Evolutionary conservation across 345 rosid species (phyloP).

Genomic region (Geranium rotundifolium): DNA sequence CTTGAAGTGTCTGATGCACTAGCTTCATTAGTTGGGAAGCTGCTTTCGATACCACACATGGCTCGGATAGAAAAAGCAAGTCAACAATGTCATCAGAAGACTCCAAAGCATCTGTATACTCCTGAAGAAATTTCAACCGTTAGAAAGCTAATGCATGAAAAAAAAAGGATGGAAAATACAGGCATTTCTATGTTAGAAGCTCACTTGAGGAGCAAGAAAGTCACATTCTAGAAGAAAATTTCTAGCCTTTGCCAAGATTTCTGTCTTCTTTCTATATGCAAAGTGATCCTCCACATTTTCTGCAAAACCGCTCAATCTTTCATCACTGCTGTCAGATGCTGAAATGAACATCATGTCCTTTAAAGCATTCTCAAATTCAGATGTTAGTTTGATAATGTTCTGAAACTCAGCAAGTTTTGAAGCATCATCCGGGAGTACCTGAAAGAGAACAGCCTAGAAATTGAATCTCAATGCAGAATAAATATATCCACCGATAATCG

Average conservation of each 20-base stretch:
- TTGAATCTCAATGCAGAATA: neutral
- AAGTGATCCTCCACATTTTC: constrained; percentile 95
- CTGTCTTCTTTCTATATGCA: constrained; percentile 73
- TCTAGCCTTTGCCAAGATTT: constrained; percentile 83
- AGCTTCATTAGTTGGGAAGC: constrained; percentile 74
- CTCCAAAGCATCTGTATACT: constrained; percentile 21
- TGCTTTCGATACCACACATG: constrained; percentile 71
- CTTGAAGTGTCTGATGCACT: constrained; percentile 78
- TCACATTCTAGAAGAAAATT: constrained; percentile 64
- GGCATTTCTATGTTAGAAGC: constrained; percentile 11
- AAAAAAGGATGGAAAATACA: constrained; percentile 1
- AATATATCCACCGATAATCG: neutral
- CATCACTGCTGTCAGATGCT: constrained; percentile 45
- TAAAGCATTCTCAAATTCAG: constrained; percentile 61
- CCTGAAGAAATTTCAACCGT: constrained; percentile 35
- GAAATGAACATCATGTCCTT: constrained; percentile 65
- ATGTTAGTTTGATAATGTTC: constrained; percentile 50
- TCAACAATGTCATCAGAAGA: constrained; percentile 47
- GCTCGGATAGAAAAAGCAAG: constrained; percentile 69
- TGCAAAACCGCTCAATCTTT: constrained; percentile 67
- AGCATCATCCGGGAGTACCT: constrained; percentile 96
- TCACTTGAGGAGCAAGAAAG: constrained; percentile 65
- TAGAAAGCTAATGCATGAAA: constrained; percentile 6
- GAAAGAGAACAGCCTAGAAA: constrained; percentile 13
- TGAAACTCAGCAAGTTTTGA: constrained; percentile 80